A percentile compares a stretch with the other conserved stretches of the same genome.
phyloP scores from a whole-genome alignment of 495 filamentous ascomycete species.

The Xylaria palmicola region DNA sequence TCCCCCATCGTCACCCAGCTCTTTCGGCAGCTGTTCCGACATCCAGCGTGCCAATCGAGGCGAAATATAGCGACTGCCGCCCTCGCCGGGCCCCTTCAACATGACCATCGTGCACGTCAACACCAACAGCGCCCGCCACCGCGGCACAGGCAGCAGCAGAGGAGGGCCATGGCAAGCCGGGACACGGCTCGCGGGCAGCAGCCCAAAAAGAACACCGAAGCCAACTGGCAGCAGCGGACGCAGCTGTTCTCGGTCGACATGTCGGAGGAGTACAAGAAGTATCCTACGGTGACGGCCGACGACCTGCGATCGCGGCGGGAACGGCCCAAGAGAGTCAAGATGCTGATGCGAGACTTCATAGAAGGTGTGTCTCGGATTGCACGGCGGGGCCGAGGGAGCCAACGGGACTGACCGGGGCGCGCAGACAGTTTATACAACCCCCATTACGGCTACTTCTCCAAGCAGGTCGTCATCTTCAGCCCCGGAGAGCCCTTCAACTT shows the following conservation, averaged over 20 bases:
- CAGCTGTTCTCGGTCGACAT: conserved; percentile 70
- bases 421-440: conserved; percentile 96
- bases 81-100: conserved; percentile 39
- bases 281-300: conserved; percentile 81
- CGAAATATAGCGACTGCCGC: conserved; percentile 40
- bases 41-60: conserved; percentile 63
- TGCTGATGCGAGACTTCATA: conserved; percentile 95
- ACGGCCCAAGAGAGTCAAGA: conserved; percentile 86
- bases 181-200: conserved; percentile 18
- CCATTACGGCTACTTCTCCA: conserved; percentile 96
- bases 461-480: conserved; percentile 93
- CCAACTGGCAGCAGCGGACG: conserved; percentile 78
- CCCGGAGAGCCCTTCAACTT: conserved; percentile 94
- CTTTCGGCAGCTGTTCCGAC: conserved; percentile 79
- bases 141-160: conserved; percentile 28
- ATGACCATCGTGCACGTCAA: conserved; percentile 33
- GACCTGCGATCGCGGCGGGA: conserved; percentile 68
- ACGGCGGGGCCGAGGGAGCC: neutral
- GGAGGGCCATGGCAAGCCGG: conserved; percentile 28
- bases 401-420: neutral
- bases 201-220: conserved; percentile 38
- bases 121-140: conserved; percentile 16
- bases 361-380: conserved; percentile 77
- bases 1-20: conserved; percentile 73
- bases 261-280: conserved; percentile 71